Base-by-base conservation (phyloP, 805 yeast species). In the Cyberlindnera bimundalis region DNA sequence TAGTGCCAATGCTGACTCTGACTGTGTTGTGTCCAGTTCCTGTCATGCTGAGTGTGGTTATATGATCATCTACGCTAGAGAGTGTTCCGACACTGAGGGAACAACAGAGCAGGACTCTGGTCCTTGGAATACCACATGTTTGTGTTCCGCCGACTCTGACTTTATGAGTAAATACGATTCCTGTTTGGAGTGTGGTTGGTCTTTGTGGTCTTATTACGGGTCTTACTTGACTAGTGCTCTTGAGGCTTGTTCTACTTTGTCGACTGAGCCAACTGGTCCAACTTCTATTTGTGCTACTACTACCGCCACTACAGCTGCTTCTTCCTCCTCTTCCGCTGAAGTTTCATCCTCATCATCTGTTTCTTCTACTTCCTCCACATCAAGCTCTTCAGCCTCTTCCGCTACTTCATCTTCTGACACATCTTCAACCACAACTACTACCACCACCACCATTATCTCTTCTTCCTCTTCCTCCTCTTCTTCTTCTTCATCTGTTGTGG, bases 181-280 rank as follows among this genome's bases (percentile, higher is more conserved):
- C 9, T 65, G 70, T 55, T 52, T 65, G 46, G 62, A 52, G 32
- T 65, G 70, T 60, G 69, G 67, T 38, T 64, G 69, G 65, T 60
- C 66, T 40, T 45, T 64, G 39, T 64, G 68, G 68, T 39, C 39
- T 23, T 60, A 64, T 47, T 64, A 64, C 47, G 62, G 64, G 24
- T 25, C 35, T 2, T 64, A 46, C 48, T 52, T 64, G 39, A 43
- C 55, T 15, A 30, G 48, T 14, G 59, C 67, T 20, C 50, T 65
- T 33, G 56, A 50, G 17, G 62, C 52, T 20, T 64, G 69, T 53
- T 17, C 37, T 27, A 42, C 52, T 18, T 39, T 45, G 16, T 30
- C 52, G 12, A 61, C 67, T 19, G 57, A 52, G 38, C 68, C 68
- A 56, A 64, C 68, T 29, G 68, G 65, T 52, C n/a, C n/a, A n/a